Conservation (phyloP, 441 rosid species). For the Capsella rubella region DNA sequence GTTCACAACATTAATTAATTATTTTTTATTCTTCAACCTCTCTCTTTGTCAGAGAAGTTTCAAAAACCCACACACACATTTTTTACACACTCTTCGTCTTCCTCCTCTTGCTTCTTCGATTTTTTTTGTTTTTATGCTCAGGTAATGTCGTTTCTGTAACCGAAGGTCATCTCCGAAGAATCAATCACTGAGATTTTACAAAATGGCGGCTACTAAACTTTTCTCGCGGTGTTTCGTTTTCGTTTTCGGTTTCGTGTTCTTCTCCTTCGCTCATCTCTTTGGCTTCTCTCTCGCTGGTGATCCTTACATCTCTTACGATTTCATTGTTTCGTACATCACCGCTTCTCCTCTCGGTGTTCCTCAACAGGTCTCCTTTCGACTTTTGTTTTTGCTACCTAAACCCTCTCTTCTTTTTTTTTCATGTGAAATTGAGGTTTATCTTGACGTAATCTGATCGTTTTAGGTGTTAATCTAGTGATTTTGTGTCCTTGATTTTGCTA, state of each 20-base stretch:
- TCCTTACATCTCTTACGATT: conserved; percentile 60
- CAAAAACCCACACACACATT: conserved; percentile 35
- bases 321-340: conserved; percentile 67
- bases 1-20: not conserved
- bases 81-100: conserved; percentile 45
- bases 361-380: conserved; percentile 64
- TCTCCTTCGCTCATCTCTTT: conserved; percentile 51
- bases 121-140: not conserved
- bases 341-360: conserved; percentile 88
- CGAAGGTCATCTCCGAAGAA: conserved; percentile 2
- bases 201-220: conserved; percentile 35
- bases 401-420: not conserved
- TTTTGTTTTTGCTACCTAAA: not conserved
- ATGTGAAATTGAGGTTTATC: conserved; percentile 1
- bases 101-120: conserved; percentile 5
- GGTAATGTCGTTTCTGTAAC: conserved; percentile 4
- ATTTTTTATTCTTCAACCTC: conserved; percentile 1
- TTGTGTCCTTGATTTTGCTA: not conserved
- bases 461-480: not conserved
- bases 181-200: not conserved
- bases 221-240: conserved; percentile 28
- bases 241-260: conserved; percentile 42
- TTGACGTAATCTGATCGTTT: conserved; percentile 8
- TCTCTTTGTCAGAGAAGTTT: conserved; percentile 40
- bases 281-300: conserved; percentile 65